Base-by-base conservation (phyloP, 2,329 filamentous ascomycete species). In the Talaromyces marneffei region DNA sequence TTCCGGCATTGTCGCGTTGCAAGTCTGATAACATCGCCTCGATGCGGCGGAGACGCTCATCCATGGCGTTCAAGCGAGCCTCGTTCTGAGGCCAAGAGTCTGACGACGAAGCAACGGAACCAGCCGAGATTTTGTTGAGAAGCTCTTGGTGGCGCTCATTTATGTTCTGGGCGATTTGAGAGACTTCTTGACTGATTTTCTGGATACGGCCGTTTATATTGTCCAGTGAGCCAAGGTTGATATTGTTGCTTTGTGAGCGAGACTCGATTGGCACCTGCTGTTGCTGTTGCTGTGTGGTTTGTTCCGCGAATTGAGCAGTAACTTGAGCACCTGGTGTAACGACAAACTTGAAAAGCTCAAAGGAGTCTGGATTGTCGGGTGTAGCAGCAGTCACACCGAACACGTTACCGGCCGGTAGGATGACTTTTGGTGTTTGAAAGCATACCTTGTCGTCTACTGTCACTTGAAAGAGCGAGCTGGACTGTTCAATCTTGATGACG, bases 281-380 rank as follows among this genome's bases (percentile, higher is more conserved):
- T 29, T 68, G 61, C 37, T 73, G 68, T 10, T 72, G 70, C 29
- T 72, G 68, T 66, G 63, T 60, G 64, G 57, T 35, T 64, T 70
- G 62, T n/a, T 48, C 50, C 68, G 78, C 69, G 62, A 74, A 70
- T 53, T 69, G 67, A 10, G 71, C 70, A 65, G 71, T 61, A 1
- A 72, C 65, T 62, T 73, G 74, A 37, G 58, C 31, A 20, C 53
- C 54, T 2, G 50, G 39, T n/a, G 72, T 64, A 57, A 94, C 85
- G 37, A 89, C 82, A 71, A 97, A 84, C 73, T 93, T 95, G 81
- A 92, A 94, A 66, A 96, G 76, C 76, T 99, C 94, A 70, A 97
- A 96, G 4, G 91, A 96, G 77, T 99, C 94, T 0, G 94, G 92
- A 69, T 87, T 92, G 67, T 97, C 93, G 31, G 91, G 90, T 2